Evolutionary conservation across 345 rosid genomes (phyloP).

Genomic region (Psidium guajava): DNA sequence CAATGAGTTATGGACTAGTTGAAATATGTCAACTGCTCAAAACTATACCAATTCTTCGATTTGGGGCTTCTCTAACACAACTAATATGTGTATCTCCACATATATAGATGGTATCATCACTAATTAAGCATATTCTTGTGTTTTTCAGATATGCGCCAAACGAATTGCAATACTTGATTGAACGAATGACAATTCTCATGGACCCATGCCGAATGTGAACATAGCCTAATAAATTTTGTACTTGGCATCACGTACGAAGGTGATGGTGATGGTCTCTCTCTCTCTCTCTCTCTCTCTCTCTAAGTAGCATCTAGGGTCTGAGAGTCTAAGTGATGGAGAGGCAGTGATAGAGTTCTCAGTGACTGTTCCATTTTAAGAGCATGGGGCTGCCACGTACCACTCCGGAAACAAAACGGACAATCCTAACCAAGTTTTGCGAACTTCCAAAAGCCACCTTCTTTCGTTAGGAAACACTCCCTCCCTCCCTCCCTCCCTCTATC

Average conservation of each 20-base stretch:
- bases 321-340: not conserved
- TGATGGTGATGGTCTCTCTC: not conserved
- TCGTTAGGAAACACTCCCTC: not conserved
- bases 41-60: no score
- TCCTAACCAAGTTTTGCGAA: not conserved
- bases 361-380: not conserved
- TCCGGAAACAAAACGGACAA: not conserved
- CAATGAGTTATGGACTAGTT: no score
- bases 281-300: not conserved
- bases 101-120: not conserved
- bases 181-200: not conserved
- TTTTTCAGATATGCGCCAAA: not conserved
- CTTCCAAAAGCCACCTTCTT: not conserved
- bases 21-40: no score
- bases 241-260: not conserved
- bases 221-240: not conserved
- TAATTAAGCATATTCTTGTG: not conserved
- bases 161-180: not conserved
- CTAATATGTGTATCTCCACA: no score
- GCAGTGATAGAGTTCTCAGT: not conserved
- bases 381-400: not conserved
- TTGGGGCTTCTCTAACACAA: no score
- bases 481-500: not conserved
- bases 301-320: not conserved
- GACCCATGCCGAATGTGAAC: rapidly evolving